phyloP scores from a whole-genome alignment of 495 filamentous ascomycete species.

The Evernia prunastri region DNA sequence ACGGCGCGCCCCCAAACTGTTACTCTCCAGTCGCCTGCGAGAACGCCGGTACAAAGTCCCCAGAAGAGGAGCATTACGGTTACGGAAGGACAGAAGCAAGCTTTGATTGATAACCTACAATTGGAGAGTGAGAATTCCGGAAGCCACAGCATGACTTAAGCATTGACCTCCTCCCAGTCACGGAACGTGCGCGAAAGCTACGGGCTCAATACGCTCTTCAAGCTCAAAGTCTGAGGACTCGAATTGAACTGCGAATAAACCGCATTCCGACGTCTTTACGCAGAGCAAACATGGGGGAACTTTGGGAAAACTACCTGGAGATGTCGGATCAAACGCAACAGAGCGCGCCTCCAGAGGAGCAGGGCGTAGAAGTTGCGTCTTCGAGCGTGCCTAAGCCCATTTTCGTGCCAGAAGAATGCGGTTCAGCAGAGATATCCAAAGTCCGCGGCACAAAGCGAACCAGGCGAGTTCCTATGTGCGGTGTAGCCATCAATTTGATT shows the following conservation, averaged over 20 bases:
- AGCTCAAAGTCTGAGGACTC: constrained; percentile 71
- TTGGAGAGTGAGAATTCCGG: constrained; percentile 67
- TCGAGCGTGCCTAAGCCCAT: constrained; percentile 17
- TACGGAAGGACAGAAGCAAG: constrained; percentile 74
- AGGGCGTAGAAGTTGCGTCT: constrained; percentile 11
- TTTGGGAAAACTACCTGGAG: constrained; percentile 52
- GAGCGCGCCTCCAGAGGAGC: constrained; percentile 29
- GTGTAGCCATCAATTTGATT: background rate
- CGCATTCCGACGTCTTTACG: constrained; percentile 78
- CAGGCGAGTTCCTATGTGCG: constrained; percentile 43
- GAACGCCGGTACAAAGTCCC: constrained; percentile 51
- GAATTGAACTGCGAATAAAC: constrained; percentile 91
- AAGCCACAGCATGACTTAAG: constrained; percentile 6
- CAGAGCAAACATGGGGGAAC: constrained; percentile 75
- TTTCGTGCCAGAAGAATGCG: constrained; percentile 18
- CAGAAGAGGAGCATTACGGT: constrained; percentile 58
- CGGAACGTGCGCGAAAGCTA: constrained; percentile 83
- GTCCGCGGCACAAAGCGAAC: constrained; percentile 44
- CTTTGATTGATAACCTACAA: constrained; percentile 85
- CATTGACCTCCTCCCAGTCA: constrained; percentile 52
- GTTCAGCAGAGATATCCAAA: constrained; percentile 19
- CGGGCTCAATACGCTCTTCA: constrained; percentile 86
- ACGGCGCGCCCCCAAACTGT: constrained; percentile 33
- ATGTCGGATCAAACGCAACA: constrained; percentile 29
- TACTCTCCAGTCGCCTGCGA: constrained; percentile 37